phyloP scores from a whole-genome alignment of 192 early-diverging fungal genomes.

The Rhizophagus clarus region DNA sequence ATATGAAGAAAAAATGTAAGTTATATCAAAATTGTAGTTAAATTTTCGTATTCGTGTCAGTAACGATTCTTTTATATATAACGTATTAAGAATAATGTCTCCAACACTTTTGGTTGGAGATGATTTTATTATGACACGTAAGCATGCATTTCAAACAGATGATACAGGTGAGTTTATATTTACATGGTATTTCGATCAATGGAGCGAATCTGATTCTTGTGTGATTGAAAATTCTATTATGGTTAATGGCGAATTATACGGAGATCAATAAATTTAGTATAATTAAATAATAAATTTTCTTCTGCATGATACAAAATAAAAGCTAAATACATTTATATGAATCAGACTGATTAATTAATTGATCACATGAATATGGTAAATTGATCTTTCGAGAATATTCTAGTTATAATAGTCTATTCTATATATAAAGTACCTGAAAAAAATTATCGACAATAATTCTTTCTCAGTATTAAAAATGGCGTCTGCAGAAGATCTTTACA shows the following conservation, averaged over 20 bases:
- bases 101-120: neutral
- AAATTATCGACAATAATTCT: too few species aligned
- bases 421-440: too few species aligned
- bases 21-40: neutral
- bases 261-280: neutral
- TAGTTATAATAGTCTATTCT: too few species aligned
- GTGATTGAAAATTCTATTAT: conserved; percentile 6
- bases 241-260: conserved; percentile 2
- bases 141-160: neutral
- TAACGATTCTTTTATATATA: neutral
- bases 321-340: too few species aligned
- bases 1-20: conserved; percentile 6
- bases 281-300: too few species aligned
- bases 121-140: neutral
- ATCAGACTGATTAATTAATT: too few species aligned
- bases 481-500: conserved; percentile 39
- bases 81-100: neutral
- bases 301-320: too few species aligned
- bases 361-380: too few species aligned
- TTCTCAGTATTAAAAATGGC: conserved; percentile 24
- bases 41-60: neutral
- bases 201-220: neutral
- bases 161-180: conserved; percentile 20
- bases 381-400: too few species aligned
- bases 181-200: conserved; percentile 1